Base-by-base conservation (phyloP, 202 grass and related monocot genomes). In the Thinopyrum obtusiflorum region DNA sequence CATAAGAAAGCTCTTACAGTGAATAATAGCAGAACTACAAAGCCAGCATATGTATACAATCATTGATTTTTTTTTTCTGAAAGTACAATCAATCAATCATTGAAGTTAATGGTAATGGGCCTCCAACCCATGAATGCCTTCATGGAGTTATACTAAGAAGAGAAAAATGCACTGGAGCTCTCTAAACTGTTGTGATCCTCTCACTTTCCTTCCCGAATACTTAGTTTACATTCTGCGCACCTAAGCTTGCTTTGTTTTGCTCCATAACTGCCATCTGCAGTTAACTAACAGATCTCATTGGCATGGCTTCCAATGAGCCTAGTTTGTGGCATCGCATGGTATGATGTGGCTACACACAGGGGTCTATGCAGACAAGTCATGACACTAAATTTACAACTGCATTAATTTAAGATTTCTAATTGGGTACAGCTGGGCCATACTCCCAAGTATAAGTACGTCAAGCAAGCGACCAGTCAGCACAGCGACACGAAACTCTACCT, bases 401-500 rank as follows among this genome's bases (percentile, higher is more conserved):
- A 77, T 35, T 77, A 35, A 28, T 49, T 26, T 47, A 28, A 14
- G 7, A 76, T 33, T 77, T 77, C 20, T 59, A 59, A 77, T 77
- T 28, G 55, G 9, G 18, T 77, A 59, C 49, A 77, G 28, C 9
- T 10, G 5, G 8, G 73, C 47, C 49, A 35, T 33, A 57, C 67
- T 14, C 35, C 35, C 27, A 59, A 59, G 17, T 57, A 76, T 11
- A 97, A 92, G 85, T 92, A 93, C 53, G 83, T 92, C 65, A 97
- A 94, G 87, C 93, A 93, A 82, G 94, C 88, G 36, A 94, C 92
- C 14, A 91, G 90, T 28, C 87, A 90, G 76, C 87, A 93, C 77
- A 97, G 94, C 87, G 83, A 97, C 72, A 97, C 92, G 20, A 91
- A 94, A 81, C 95, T 97, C 83, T 93, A 97, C 90, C 89, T 97